phyloP scores from a whole-genome alignment of 768 basidiomycete species.

The Hypholoma sublateritium region DNA sequence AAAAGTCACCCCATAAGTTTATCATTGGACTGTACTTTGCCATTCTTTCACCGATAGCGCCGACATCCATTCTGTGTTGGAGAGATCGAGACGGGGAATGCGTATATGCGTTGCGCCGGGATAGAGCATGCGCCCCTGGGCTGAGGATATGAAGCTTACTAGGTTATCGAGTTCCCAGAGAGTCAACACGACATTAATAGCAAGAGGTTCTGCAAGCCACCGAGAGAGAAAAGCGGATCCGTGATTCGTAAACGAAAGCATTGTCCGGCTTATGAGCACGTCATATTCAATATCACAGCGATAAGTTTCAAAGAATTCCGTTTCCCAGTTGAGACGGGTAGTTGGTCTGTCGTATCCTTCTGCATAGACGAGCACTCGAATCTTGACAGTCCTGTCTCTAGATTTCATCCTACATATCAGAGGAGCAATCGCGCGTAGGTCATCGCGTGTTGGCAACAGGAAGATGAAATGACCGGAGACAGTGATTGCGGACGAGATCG shows the following conservation, averaged over 20 bases:
- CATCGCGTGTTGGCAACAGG: constrained; percentile 16
- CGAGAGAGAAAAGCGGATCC: constrained; percentile 2
- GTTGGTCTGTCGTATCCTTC: not conserved
- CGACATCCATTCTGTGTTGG: constrained; percentile 29
- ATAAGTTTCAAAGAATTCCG: not conserved
- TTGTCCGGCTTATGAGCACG: not conserved
- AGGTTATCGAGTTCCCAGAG: constrained; percentile 12
- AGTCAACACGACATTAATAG: constrained; percentile 9
- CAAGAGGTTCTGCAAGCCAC: constrained; percentile 1
- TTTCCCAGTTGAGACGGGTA: constrained; percentile 7
- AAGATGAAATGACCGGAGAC: constrained; percentile 13
- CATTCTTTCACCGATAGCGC: constrained; percentile 49
- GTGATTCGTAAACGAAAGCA: constrained; percentile 1
- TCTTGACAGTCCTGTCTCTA: not conserved
- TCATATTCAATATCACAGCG: constrained; percentile 13
- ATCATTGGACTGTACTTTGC: constrained; percentile 39
- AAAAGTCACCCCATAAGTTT: not conserved
- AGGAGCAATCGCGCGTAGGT: constrained; percentile 11
- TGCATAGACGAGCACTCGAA: constrained; percentile 21
- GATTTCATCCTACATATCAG: constrained; percentile 22
- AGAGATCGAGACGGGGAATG: constrained; percentile 22
- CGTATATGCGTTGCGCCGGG: constrained; percentile 15
- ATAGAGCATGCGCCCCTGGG: not conserved
- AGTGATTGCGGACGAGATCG: not conserved
- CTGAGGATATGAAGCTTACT: constrained; percentile 5